Evolutionary conservation across 768 basidiomycete genomes (phyloP).

Genomic region (Porpolomopsis calyptriformis): DNA sequence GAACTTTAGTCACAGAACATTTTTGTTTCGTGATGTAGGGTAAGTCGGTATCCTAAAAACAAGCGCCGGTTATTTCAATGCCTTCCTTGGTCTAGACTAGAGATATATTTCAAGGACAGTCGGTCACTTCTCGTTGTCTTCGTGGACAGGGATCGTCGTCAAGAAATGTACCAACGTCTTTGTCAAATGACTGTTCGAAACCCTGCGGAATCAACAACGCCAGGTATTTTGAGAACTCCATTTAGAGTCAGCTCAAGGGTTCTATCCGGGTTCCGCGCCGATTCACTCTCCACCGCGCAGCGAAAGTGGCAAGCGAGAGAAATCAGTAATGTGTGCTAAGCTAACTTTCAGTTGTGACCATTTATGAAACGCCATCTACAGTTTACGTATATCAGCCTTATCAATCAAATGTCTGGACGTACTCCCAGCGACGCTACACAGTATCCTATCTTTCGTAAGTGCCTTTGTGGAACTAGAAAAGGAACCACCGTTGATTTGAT

Average conservation of each 20-base stretch:
- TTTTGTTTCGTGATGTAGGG: slow-evolving; percentile 88
- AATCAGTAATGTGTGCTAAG: slow-evolving; percentile 66
- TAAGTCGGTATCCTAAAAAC: slow-evolving; percentile 29
- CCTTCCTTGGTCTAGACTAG: slow-evolving; percentile 41
- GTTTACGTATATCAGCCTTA: slow-evolving; percentile 82
- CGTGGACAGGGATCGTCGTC: slow-evolving; percentile 53
- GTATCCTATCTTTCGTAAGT: slow-evolving; percentile 82
- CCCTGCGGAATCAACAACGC: slow-evolving; percentile 33
- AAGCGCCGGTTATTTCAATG: neutral
- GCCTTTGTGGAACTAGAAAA: neutral
- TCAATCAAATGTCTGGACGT: slow-evolving; percentile 87
- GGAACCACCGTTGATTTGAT: neutral
- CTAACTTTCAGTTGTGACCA: neutral
- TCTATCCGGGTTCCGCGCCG: slow-evolving; percentile 38
- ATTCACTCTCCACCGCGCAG: slow-evolving; percentile 63
- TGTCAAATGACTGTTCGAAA: slow-evolving; percentile 35
- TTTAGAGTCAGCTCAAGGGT: slow-evolving; percentile 44
- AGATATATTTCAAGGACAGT: slow-evolving; percentile 90
- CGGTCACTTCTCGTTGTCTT: slow-evolving; percentile 81
- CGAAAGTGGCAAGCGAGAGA: slow-evolving; percentile 82
- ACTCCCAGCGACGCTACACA: slow-evolving; percentile 94
- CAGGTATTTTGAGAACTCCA: slow-evolving; percentile 43
- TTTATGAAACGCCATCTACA: slow-evolving; percentile 19
- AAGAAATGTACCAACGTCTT: slow-evolving; percentile 46
- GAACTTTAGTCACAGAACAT: slow-evolving; percentile 70